Evolutionary conservation across 192 early-diverging fungal species (phyloP).

Genomic region (Diversispora eburnea): DNA sequence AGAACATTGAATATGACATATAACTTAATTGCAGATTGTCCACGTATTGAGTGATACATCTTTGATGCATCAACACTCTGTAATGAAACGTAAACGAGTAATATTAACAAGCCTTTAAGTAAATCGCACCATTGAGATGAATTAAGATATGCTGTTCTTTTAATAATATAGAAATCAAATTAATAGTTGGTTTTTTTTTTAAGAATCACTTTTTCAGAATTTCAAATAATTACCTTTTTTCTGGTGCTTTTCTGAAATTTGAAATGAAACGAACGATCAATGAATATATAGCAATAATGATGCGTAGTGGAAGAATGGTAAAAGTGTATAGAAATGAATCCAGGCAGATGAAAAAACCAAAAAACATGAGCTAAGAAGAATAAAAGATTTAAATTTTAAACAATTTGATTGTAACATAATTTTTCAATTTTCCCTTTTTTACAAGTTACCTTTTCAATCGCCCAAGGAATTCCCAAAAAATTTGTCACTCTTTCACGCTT

Average conservation of each 20-base stretch:
- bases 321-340: slow-evolving; percentile 96
- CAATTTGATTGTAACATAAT: background rate
- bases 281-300: slow-evolving; percentile 62
- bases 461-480: slow-evolving; percentile 80
- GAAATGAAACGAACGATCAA: slow-evolving; percentile 40
- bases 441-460: slow-evolving; percentile 76
- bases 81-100: slow-evolving; percentile 70
- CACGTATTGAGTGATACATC: slow-evolving; percentile 93
- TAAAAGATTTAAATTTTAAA: slow-evolving; percentile 28
- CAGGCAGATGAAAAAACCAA: slow-evolving; percentile 88
- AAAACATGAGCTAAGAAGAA: slow-evolving; percentile 66
- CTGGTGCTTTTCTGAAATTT: slow-evolving; percentile 30
- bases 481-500: slow-evolving; percentile 85
- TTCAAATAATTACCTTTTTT: slow-evolving; percentile 35
- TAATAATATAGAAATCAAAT: background rate
- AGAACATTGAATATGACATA: slow-evolving; percentile 96
- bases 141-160: slow-evolving; percentile 49
- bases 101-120: slow-evolving; percentile 79
- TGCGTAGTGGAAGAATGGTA: slow-evolving; percentile 87
- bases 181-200: slow-evolving; percentile 27
- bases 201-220: slow-evolving; percentile 24
- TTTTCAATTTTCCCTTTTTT: background rate
- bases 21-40: slow-evolving; percentile 93
- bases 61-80: slow-evolving; percentile 81
- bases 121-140: slow-evolving; percentile 88